phyloP scores from a whole-genome alignment of 192 early-diverging fungal species.

The Coemansia sp. region DNA sequence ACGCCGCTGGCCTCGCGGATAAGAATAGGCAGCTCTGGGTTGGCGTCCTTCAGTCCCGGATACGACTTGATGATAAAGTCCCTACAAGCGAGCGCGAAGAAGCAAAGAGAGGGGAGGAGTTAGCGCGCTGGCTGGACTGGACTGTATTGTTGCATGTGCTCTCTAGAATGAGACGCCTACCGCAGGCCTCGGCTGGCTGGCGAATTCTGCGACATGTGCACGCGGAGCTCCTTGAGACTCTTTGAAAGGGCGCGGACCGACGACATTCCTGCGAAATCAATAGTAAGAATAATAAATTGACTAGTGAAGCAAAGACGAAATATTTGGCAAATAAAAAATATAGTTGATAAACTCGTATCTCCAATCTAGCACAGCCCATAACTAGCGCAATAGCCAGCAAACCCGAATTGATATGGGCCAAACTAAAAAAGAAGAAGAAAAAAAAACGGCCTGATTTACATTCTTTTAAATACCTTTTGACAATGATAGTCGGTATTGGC shows the following conservation, averaged over 20 bases:
- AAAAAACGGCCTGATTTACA: too few species aligned
- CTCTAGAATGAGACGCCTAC: conserved; percentile 43
- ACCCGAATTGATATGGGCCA: too few species aligned
- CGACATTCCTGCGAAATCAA: conserved; percentile 34
- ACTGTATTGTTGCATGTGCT: background rate
- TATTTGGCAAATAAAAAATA: too few species aligned
- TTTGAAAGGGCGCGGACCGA: conserved; percentile 58
- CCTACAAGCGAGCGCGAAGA: conserved; percentile 52
- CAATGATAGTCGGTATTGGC: conserved; percentile 80
- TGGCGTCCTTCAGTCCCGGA: conserved; percentile 76
- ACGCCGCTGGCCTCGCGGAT: conserved; percentile 86
- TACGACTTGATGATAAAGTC: conserved; percentile 87
- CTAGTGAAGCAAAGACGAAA: too few species aligned
- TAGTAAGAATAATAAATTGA: too few species aligned
- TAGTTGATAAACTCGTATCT: too few species aligned
- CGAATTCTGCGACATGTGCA: conserved; percentile 86
- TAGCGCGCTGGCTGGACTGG: background rate
- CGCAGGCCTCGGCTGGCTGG: conserved; percentile 78
- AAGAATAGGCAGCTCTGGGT: conserved; percentile 88
- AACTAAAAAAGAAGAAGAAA: too few species aligned
- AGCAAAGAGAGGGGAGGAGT: background rate
- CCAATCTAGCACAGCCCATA: too few species aligned
- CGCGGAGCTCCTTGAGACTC: conserved; percentile 84
- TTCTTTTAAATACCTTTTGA: background rate
- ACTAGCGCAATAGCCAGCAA: too few species aligned